phyloP scores from a whole-genome alignment of 2,329 filamentous ascomycete genomes.

The Ascochyta viciae-villosae region DNA sequence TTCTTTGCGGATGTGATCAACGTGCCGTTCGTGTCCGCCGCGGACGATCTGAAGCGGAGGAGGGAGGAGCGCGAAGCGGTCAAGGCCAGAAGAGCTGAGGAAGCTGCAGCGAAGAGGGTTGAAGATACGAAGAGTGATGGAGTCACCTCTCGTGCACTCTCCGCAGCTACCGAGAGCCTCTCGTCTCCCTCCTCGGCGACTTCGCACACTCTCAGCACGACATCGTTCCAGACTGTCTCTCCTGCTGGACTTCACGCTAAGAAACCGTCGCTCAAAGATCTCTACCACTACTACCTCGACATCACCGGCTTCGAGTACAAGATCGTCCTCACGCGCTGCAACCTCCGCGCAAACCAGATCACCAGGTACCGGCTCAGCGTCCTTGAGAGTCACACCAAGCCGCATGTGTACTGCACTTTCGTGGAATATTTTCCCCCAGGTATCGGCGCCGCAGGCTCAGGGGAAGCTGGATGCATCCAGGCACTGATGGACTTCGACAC shows the following conservation, averaged over 20 bases:
- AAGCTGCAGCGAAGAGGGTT: conserved; percentile 11
- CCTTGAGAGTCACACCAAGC: conserved; percentile 42
- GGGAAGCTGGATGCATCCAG: background rate
- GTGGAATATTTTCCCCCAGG: conserved; percentile 34
- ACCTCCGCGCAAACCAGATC: conserved; percentile 56
- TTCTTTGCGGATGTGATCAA: conserved; percentile 30
- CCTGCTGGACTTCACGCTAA: conserved; percentile 20
- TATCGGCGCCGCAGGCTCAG: background rate
- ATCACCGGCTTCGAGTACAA: conserved; percentile 68
- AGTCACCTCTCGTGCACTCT: background rate
- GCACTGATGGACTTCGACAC: conserved; percentile 5
- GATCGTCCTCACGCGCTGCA: conserved; percentile 64
- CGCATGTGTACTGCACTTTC: conserved; percentile 41
- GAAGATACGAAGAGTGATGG: background rate
- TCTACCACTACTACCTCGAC: conserved; percentile 71
- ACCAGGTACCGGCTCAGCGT: conserved; percentile 59
- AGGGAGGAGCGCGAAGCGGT: conserved; percentile 30
- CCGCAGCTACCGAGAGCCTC: background rate
- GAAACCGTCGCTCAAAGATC: conserved; percentile 49
- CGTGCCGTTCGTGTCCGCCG: conserved; percentile 24
- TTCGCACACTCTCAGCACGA: conserved; percentile 9
- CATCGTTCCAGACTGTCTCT: background rate
- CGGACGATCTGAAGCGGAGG: conserved; percentile 30
- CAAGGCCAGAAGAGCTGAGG: conserved; percentile 18
- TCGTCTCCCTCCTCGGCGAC: background rate